Conservation (phyloP, 2,329 filamentous ascomycete species). For the Hymenoscyphus infarciens region DNA sequence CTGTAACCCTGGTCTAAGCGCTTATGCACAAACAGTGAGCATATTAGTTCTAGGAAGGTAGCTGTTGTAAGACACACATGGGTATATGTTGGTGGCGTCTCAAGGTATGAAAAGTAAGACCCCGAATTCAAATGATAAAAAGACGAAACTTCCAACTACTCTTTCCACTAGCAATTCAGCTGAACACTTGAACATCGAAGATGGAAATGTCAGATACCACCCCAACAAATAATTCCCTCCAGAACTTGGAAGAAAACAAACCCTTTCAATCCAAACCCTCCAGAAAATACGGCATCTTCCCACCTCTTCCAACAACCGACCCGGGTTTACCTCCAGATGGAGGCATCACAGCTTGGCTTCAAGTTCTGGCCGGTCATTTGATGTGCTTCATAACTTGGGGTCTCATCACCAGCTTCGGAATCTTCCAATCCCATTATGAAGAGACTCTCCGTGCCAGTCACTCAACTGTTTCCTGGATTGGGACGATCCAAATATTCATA, state of each 20-base stretch:
- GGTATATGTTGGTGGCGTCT: not conserved
- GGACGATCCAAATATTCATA: conserved; percentile 39
- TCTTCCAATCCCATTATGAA: conserved; percentile 42
- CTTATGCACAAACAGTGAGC: no score
- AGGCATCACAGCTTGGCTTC: not conserved
- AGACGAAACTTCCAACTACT: not conserved
- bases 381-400: conserved; percentile 14
- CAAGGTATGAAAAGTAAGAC: not conserved
- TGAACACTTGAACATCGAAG: not conserved
- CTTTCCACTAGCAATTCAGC: not conserved
- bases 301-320: not conserved
- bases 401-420: conserved; percentile 36
- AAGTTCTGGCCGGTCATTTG: not conserved
- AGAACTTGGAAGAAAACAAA: not conserved
- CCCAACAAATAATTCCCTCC: not conserved
- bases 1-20: not conserved
- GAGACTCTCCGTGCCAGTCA: conserved; percentile 30
- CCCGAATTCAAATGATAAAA: no score
- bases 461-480: conserved; percentile 42
- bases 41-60: no score
- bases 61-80: not conserved
- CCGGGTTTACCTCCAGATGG: not conserved
- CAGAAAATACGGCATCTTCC: not conserved
- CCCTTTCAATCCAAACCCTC: not conserved
- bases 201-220: not conserved